Evolutionary conservation across 2,329 filamentous ascomycete species (phyloP).

Genomic region (Tolypocladium ophioglossoides): DNA sequence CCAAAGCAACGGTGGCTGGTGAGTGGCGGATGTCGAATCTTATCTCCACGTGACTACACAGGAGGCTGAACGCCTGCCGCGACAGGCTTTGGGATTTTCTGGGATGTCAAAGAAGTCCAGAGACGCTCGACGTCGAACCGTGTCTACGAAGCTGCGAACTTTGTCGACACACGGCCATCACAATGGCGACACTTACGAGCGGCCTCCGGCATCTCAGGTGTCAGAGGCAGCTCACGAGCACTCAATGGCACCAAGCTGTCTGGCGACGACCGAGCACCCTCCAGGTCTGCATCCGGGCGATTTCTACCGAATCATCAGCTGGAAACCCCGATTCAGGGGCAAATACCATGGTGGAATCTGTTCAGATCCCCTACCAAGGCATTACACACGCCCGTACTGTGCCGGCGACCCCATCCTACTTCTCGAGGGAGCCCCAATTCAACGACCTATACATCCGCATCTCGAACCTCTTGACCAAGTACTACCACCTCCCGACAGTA

Average conservation of each 20-base stretch:
- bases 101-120: background rate
- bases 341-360: constrained; percentile 10
- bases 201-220: constrained; percentile 26
- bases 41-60: constrained; percentile 12
- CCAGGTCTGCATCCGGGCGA: constrained; percentile 15
- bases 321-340: constrained; percentile 6
- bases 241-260: constrained; percentile 18
- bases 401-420: constrained; percentile 86
- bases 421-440: constrained; percentile 75
- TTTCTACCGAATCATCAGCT: constrained; percentile 9
- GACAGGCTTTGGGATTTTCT: background rate
- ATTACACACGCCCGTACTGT: constrained; percentile 57
- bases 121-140: constrained; percentile 6
- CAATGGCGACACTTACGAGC: constrained; percentile 24
- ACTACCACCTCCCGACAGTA: constrained; percentile 62
- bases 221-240: constrained; percentile 16
- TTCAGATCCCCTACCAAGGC: constrained; percentile 19
- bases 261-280: constrained; percentile 12
- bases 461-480: constrained; percentile 59
- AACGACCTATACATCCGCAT: constrained; percentile 74
- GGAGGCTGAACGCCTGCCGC: background rate
- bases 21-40: constrained; percentile 7
- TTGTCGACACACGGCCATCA: constrained; percentile 12
- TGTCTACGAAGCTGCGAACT: constrained; percentile 10
- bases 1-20: constrained; percentile 11